phyloP scores from a whole-genome alignment of 2,329 filamentous ascomycete species.

The Penicillium sp. region DNA sequence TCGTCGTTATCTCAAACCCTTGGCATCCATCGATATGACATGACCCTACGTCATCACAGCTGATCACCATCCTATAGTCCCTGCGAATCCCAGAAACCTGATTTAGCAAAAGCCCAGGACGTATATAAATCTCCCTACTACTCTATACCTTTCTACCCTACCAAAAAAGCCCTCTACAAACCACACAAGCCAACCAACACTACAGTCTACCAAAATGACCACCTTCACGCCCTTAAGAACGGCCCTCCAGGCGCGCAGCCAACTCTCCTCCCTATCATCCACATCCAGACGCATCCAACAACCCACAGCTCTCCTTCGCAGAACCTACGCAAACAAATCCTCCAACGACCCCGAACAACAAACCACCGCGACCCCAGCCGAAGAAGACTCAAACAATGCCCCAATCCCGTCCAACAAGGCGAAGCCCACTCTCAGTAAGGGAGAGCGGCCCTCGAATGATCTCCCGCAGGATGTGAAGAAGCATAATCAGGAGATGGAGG shows the following conservation, averaged over 20 bases:
- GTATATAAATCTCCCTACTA: not conserved
- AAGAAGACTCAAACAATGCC: conserved; percentile 3
- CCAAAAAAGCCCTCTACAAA: not conserved
- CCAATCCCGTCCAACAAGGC: conserved; percentile 35
- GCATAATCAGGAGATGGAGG: conserved; percentile 35
- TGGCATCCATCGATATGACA: conserved; percentile 13
- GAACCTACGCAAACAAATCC: conserved; percentile 5
- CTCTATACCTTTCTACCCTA: not conserved
- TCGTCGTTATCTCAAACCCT: conserved; percentile 1
- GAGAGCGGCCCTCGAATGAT: conserved; percentile 28
- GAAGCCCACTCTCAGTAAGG: conserved; percentile 32
- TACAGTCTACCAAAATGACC: conserved; percentile 1
- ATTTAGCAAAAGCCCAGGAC: not conserved
- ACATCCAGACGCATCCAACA: not conserved
- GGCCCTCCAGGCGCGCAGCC: not conserved
- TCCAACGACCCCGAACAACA: conserved; percentile 3
- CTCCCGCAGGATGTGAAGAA: conserved; percentile 35
- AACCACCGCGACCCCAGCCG: not conserved
- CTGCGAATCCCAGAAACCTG: conserved; percentile 3
- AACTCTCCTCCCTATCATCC: not conserved
- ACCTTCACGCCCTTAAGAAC: not conserved
- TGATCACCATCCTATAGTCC: not conserved
- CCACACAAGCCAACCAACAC: not conserved
- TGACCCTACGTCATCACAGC: conserved; percentile 1
- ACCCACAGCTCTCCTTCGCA: not conserved